Evolutionary conservation across 1,139 yeast species (phyloP).

Genomic region (Suzukiozyma palmioleophila): DNA sequence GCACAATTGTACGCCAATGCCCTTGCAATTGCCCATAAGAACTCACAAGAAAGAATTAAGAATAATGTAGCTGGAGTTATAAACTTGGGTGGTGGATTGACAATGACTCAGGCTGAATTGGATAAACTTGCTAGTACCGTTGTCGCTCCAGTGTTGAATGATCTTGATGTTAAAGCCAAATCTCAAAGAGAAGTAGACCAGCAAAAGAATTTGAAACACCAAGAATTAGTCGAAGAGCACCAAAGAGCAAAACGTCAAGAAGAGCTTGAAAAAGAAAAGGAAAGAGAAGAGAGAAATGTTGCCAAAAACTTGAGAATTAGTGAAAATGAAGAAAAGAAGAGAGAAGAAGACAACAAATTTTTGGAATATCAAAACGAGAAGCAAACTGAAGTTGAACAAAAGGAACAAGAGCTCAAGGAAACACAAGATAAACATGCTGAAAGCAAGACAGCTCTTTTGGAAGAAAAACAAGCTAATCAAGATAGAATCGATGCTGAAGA

Average conservation of each 20-base stretch:
- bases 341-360: slow-evolving; percentile 35
- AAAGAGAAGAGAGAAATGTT: slow-evolving; percentile 32
- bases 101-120: slow-evolving; percentile 71
- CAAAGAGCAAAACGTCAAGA: slow-evolving; percentile 48
- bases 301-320: slow-evolving; percentile 36
- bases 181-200: slow-evolving; percentile 66
- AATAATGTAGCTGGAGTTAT: slow-evolving; percentile 50
- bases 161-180: slow-evolving; percentile 66
- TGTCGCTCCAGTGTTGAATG: slow-evolving; percentile 81
- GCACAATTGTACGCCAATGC: slow-evolving; percentile 45
- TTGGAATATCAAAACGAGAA: slow-evolving; percentile 28
- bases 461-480: slow-evolving; percentile 37
- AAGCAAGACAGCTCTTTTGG: slow-evolving; percentile 35
- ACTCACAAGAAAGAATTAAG: slow-evolving; percentile 52
- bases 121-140: slow-evolving; percentile 76
- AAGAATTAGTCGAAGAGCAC: slow-evolving; percentile 31
- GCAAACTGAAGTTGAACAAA: slow-evolving; percentile 34
- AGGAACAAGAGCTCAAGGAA: slow-evolving; percentile 32
- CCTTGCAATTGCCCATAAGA: slow-evolving; percentile 64
- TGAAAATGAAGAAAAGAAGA: slow-evolving; percentile 37
- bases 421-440: slow-evolving; percentile 30
- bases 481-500: slow-evolving; percentile 42
- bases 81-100: slow-evolving; percentile 86
- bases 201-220: slow-evolving; percentile 25
- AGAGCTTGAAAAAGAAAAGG: slow-evolving; percentile 47